Evolutionary conservation across 2,329 filamentous ascomycete species (phyloP).

Genomic region (Pseudophaeomoniella oleicola): DNA sequence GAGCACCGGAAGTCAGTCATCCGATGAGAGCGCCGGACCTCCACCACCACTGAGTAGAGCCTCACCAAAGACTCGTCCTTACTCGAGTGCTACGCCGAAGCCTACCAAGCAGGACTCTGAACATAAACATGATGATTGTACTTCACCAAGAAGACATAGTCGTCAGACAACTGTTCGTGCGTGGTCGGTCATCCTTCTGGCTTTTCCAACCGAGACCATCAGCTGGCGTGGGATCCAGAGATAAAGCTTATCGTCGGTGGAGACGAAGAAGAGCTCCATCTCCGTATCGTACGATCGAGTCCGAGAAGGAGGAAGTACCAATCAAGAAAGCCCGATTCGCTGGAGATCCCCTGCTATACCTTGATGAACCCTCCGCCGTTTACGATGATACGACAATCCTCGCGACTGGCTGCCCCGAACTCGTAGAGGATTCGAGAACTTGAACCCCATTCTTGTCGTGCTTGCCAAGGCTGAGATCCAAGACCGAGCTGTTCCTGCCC

Average conservation of each 20-base stretch:
- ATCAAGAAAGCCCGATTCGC: constrained; percentile 4
- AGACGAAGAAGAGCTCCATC: constrained; percentile 9
- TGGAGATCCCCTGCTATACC: constrained; percentile 9
- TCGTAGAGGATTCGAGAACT: no score
- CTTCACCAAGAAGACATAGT: no score
- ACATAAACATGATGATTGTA: background rate
- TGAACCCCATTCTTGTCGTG: no score
- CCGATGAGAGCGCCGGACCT: constrained; percentile 6
- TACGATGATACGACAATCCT: no score
- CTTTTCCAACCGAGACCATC: constrained; percentile 11
- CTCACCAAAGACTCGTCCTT: background rate
- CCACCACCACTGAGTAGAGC: constrained; percentile 5
- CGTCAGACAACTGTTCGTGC: constrained; percentile 4
- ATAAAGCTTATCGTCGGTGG: constrained; percentile 6
- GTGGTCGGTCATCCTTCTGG: constrained; percentile 12
- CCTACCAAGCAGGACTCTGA: background rate
- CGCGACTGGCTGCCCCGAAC: no score
- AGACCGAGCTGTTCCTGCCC: no score
- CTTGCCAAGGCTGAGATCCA: no score
- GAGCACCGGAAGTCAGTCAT: constrained; percentile 2
- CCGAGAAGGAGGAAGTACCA: constrained; percentile 1
- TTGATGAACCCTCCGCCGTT: no score
- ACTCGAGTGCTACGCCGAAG: background rate
- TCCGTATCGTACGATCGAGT: constrained; percentile 7
- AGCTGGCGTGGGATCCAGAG: constrained; percentile 5